Conservation (phyloP, 2,329 filamentous ascomycete genomes). For the Lasiodiplodia theobromae region DNA sequence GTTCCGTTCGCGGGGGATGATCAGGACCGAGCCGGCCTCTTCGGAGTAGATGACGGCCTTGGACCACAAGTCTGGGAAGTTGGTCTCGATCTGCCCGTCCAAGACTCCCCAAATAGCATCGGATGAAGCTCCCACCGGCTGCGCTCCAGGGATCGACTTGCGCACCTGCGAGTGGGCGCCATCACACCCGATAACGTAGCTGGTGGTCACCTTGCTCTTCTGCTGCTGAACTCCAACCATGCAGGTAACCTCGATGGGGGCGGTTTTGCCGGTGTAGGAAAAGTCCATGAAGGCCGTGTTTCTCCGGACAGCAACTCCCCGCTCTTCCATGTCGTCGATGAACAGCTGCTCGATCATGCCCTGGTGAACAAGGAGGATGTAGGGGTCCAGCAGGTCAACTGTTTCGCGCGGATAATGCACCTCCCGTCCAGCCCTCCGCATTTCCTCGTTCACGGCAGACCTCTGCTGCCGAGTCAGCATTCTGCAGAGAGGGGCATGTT, state of each 20-base stretch:
- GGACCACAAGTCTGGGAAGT: constrained; percentile 78
- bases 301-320: constrained; percentile 68
- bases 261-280: constrained; percentile 47
- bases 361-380: constrained; percentile 68
- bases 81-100: constrained; percentile 73
- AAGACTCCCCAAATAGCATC: constrained; percentile 75
- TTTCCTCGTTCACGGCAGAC: constrained; percentile 46
- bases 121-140: constrained; percentile 56
- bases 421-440: constrained; percentile 69
- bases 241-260: constrained; percentile 53
- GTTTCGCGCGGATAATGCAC: constrained; percentile 66
- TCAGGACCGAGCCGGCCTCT: constrained; percentile 72
- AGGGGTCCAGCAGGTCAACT: constrained; percentile 61
- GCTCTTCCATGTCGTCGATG: constrained; percentile 70
- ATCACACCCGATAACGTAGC: constrained; percentile 75
- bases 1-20: constrained; percentile 75
- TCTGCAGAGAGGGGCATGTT: neutral
- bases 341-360: constrained; percentile 78
- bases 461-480: constrained; percentile 36
- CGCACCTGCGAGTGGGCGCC: constrained; percentile 76
- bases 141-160: constrained; percentile 58
- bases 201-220: constrained; percentile 58
- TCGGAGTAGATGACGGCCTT: constrained; percentile 75
- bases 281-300: constrained; percentile 68
- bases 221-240: constrained; percentile 47